Conservation (phyloP, 2,329 filamentous ascomycete species). For the Kalmusia sp. region DNA sequence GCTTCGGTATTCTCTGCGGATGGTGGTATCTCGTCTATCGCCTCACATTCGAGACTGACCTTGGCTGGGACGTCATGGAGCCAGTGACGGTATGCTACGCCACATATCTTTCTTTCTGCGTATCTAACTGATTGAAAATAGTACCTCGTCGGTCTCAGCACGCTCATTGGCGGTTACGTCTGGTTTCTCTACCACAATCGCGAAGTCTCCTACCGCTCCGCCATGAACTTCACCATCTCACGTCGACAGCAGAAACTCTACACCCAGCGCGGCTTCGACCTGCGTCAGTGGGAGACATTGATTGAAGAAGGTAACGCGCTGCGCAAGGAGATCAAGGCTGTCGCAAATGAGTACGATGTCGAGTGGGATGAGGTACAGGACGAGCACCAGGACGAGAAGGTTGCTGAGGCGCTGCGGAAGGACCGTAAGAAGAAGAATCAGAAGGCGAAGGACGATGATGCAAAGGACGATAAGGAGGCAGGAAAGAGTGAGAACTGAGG, state of each 20-base stretch:
- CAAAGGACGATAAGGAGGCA: slow-evolving; percentile 24
- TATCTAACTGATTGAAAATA: slow-evolving; percentile 7
- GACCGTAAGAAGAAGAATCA: slow-evolving; percentile 51
- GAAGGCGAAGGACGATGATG: slow-evolving; percentile 45
- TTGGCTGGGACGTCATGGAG: slow-evolving; percentile 91
- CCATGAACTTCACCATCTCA: slow-evolving; percentile 86
- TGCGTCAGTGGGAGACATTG: slow-evolving; percentile 77
- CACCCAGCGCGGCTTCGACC: slow-evolving; percentile 75
- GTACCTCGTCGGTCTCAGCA: slow-evolving; percentile 84
- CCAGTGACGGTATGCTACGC: slow-evolving; percentile 76
- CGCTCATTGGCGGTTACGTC: slow-evolving; percentile 86
- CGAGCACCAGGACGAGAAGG: slow-evolving; percentile 70
- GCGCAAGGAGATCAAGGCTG: slow-evolving; percentile 77
- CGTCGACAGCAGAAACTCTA: slow-evolving; percentile 80
- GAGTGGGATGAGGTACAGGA: slow-evolving; percentile 84
- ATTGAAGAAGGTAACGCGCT: slow-evolving; percentile 82
- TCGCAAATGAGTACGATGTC: slow-evolving; percentile 87
- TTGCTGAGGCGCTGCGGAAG: slow-evolving; percentile 60
- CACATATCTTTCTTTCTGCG: slow-evolving; percentile 8
- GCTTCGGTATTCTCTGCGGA: slow-evolving; percentile 73
- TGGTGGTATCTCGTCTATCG: slow-evolving; percentile 87
- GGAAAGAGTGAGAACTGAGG: slow-evolving; percentile 9
- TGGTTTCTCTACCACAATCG: slow-evolving; percentile 95
- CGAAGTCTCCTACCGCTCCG: slow-evolving; percentile 84
- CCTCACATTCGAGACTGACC: slow-evolving; percentile 71